Evolutionary conservation across 2,329 filamentous ascomycete species (phyloP), one percentile per base, ranked within the genome.

Genomic region (Aspergillus hiratsukae): DNA sequence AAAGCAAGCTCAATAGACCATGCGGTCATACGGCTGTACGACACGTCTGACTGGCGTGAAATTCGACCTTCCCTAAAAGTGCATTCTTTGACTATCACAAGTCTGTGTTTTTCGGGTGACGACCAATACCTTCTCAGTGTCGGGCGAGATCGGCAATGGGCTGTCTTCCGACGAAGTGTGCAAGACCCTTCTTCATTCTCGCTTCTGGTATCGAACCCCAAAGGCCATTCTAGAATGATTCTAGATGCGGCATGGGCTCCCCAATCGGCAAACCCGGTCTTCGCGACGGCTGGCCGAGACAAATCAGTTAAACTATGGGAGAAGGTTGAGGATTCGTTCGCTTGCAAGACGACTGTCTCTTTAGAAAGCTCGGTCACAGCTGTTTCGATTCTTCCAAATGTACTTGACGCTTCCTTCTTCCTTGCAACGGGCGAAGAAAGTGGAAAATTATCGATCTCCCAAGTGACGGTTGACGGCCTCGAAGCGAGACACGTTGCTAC

Each of bases 161-260:
- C 86, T 0, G 78, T 97, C 1, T 99, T 93, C 70, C 76, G 83
- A 64, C 80, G 85, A 41, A 75, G 75, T 35, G 66, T 64, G 5
- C 65, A 72, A 25, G 68, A 68, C 3, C 52, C 58, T 17, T 69
- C 68, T 5, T 69, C 68, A 14, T 97, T 89, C 66, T 75, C 72
- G 25, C 77, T 87, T 3, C 72, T 83, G 41, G 78, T 86, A 59
- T 78, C 83, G 2, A 91, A 96, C 65, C 83, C 85, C 1, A 97
- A 96, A 74, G 93, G 90, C 0, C 94, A 99, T 72, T 82, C 88
- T 3, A 81, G 94, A 57, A 97, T 99, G 91, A 92, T 99, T 48
- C 80, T 97, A 14, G 91, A 91, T 69, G 89, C 86, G 1, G 85
- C 89, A 2, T 99, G 94, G 93, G 87, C 88, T 1, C 87, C 88